A percentile compares a stretch with the other conserved stretches of the same genome.
phyloP scores from a whole-genome alignment of 108 stramenopile genomes.

The Nitzschia inconspicua region DNA sequence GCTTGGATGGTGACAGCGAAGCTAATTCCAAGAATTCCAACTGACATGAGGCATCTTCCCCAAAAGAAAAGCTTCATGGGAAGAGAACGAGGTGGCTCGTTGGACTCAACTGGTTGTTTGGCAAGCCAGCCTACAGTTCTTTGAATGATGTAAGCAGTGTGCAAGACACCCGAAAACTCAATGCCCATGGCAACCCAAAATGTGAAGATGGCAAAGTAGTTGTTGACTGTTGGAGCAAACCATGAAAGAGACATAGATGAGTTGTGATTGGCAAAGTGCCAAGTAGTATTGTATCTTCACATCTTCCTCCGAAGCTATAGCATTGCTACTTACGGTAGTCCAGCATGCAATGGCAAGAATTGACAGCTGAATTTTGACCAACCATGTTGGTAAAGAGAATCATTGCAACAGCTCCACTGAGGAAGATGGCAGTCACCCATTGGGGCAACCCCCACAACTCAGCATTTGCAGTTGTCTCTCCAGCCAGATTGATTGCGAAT shows the following conservation, averaged over 20 bases:
- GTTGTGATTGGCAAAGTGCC: too few relatives aligned
- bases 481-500: constrained; percentile 64
- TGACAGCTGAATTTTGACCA: constrained; percentile 52
- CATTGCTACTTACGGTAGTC: too few relatives aligned
- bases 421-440: constrained; percentile 52
- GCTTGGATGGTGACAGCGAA: constrained; percentile 46
- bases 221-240: too few relatives aligned
- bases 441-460: constrained; percentile 50
- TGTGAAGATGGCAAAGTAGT: constrained; percentile 45
- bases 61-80: constrained; percentile 43
- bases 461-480: constrained; percentile 39
- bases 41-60: constrained; percentile 31
- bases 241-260: too few relatives aligned
- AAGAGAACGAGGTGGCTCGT: constrained; percentile 41
- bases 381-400: constrained; percentile 53
- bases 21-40: constrained; percentile 33
- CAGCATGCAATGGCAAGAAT: constrained; percentile 48
- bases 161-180: constrained; percentile 63
- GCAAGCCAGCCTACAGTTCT: constrained; percentile 29
- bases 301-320: too few relatives aligned
- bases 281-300: too few relatives aligned
- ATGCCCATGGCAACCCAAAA: constrained; percentile 51
- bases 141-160: constrained; percentile 57
- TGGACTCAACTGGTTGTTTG: constrained; percentile 47
- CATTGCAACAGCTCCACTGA: constrained; percentile 61